Evolutionary conservation across 768 basidiomycete species (phyloP).

Genomic region (Lactifluus rugatus): DNA sequence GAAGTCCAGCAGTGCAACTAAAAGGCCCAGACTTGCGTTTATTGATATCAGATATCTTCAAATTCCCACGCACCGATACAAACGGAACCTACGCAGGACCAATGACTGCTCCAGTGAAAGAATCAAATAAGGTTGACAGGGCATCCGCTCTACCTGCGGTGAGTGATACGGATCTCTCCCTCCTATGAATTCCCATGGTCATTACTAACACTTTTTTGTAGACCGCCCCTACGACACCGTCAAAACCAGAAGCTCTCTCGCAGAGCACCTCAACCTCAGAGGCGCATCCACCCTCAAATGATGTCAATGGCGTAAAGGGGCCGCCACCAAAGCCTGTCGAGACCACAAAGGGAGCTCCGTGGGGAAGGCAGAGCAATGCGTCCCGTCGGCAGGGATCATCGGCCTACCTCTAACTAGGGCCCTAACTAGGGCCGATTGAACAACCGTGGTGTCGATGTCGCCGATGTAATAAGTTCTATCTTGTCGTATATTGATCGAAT

Average conservation of each 20-base stretch:
- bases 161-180: not conserved
- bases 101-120: not conserved
- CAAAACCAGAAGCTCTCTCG: not conserved
- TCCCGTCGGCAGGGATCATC: not conserved
- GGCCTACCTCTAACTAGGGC: too few species aligned
- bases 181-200: not conserved
- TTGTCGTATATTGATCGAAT: not conserved
- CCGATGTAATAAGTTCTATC: too few species aligned
- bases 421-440: not conserved
- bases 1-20: conserved; percentile 7
- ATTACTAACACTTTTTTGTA: not conserved
- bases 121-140: not conserved
- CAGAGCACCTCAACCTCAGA: conserved; percentile 1
- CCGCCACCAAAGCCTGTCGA: not conserved
- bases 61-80: not conserved
- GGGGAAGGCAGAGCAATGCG: not conserved
- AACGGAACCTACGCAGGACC: not conserved
- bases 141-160: conserved; percentile 8
- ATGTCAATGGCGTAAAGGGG: not conserved
- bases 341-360: rapidly evolving
- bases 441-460: not conserved
- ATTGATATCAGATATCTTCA: conserved; percentile 4
- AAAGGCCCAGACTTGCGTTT: not conserved
- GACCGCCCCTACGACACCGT: conserved; percentile 10
- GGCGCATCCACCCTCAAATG: not conserved